Evolutionary conservation across 345 rosid species (phyloP).

Genomic region (Sapria himalayana): DNA sequence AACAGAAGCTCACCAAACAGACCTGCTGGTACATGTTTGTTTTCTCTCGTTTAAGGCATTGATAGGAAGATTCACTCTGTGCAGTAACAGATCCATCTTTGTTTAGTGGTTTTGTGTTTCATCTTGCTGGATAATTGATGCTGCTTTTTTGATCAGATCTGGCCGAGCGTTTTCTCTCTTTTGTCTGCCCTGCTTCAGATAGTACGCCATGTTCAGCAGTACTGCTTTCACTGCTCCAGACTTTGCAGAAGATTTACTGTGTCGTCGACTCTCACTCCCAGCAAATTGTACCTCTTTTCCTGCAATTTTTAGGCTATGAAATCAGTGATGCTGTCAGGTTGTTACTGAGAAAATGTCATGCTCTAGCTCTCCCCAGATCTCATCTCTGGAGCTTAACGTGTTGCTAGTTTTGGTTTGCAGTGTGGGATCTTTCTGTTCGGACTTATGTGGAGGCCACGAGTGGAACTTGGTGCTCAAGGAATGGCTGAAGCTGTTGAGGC

Average conservation of each 20-base stretch:
- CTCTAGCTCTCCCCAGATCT: too few species aligned
- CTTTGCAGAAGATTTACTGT: slow-evolving; percentile 46
- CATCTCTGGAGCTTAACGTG: too few species aligned
- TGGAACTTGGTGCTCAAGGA: slow-evolving; percentile 64
- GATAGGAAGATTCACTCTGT: too few species aligned
- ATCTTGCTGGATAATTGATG: slow-evolving; percentile 3
- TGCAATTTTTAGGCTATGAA: slow-evolving; percentile 64
- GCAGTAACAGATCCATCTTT: slow-evolving; percentile 8
- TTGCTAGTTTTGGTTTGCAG: slow-evolving; percentile 18
- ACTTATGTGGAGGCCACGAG: slow-evolving; percentile 45
- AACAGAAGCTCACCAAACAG: slow-evolving; percentile 14
- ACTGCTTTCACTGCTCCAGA: slow-evolving; percentile 40
- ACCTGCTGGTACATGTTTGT: slow-evolving; percentile 35
- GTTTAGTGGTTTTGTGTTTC: not conserved
- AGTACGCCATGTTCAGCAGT: slow-evolving; percentile 29
- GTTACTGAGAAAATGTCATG: too few species aligned
- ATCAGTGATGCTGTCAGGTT: slow-evolving; percentile 34
- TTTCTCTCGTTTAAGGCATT: too few species aligned
- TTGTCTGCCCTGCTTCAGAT: slow-evolving; percentile 29
- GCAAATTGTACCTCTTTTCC: slow-evolving; percentile 44
- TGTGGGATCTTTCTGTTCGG: slow-evolving; percentile 30
- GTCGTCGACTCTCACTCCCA: slow-evolving; percentile 51
- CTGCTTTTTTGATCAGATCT: slow-evolving; percentile 32
- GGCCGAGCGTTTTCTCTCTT: slow-evolving; percentile 26
- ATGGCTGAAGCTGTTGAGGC: slow-evolving; percentile 63